phyloP scores from a whole-genome alignment of 805 yeast genomes.

The Pichia heedii region DNA sequence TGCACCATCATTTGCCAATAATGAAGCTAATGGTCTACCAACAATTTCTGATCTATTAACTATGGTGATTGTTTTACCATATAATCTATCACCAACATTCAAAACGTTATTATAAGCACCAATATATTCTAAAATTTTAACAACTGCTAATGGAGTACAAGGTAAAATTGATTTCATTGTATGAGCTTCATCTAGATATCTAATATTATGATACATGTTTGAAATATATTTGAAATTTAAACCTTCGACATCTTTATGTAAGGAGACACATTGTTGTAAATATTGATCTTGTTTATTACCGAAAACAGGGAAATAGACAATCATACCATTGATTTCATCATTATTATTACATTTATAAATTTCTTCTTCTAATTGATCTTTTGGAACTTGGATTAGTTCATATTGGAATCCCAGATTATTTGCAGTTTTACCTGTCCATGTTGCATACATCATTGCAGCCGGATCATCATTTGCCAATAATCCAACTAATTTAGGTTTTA shows the following conservation, averaged over 20 bases:
- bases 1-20: slow-evolving; percentile 96
- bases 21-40: slow-evolving; percentile 93
- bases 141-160: slow-evolving; percentile 93
- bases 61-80: slow-evolving; percentile 85
- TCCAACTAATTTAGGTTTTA: slow-evolving; percentile 76
- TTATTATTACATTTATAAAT: slow-evolving; percentile 78
- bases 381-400: slow-evolving; percentile 61
- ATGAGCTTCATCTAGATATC: slow-evolving; percentile 64
- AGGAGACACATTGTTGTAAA: slow-evolving; percentile 84
- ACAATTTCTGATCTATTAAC: slow-evolving; percentile 95
- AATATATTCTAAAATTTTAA: slow-evolving; percentile 83
- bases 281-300: slow-evolving; percentile 94
- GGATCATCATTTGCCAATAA: slow-evolving; percentile 89
- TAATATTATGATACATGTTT: slow-evolving; percentile 87
- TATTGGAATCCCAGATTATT: slow-evolving; percentile 78
- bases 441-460: slow-evolving; percentile 91
- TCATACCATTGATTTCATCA: slow-evolving; percentile 74
- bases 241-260: slow-evolving; percentile 95
- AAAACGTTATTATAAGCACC: slow-evolving; percentile 77
- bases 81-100: slow-evolving; percentile 84
- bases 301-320: slow-evolving; percentile 96
- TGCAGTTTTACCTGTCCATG: slow-evolving; percentile 91
- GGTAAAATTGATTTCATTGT: slow-evolving; percentile 81
- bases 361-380: slow-evolving; percentile 78
- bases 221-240: slow-evolving; percentile 83